Evolutionary conservation across 2,329 filamentous ascomycete species (phyloP).

Genomic region (Stemphylium beticola): DNA sequence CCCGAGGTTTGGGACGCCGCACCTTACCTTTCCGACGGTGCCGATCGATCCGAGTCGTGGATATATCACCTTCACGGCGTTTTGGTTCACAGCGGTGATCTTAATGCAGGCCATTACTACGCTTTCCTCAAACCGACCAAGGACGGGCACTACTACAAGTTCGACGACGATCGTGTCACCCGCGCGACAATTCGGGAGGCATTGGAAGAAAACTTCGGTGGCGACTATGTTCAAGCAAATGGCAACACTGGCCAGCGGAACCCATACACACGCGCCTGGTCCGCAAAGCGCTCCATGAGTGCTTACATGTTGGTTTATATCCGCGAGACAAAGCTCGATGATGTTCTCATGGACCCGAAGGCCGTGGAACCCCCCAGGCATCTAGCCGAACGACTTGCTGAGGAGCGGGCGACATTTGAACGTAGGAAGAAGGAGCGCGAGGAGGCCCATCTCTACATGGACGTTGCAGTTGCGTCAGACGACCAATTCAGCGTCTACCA

Average conservation of each 20-base stretch:
- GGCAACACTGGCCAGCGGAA: constrained; percentile 65
- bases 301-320: constrained; percentile 99
- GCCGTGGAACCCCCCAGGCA: constrained; percentile 81
- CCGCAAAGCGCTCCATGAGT: constrained; percentile 75
- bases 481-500: constrained; percentile 81
- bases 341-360: constrained; percentile 78
- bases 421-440: constrained; percentile 85
- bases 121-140: constrained; percentile 91
- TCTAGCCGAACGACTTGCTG: constrained; percentile 77
- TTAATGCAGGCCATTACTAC: constrained; percentile 98
- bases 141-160: constrained; percentile 94
- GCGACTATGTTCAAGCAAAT: constrained; percentile 73
- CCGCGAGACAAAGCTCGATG: constrained; percentile 81
- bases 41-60: constrained; percentile 88
- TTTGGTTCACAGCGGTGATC: constrained; percentile 92
- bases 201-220: constrained; percentile 94
- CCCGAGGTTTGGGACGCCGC: constrained; percentile 83
- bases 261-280: constrained; percentile 68
- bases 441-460: constrained; percentile 92
- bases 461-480: constrained; percentile 80
- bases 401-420: constrained; percentile 79
- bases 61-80: constrained; percentile 93
- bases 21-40: constrained; percentile 84
- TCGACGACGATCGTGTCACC: constrained; percentile 97
- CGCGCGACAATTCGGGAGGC: constrained; percentile 90